Percentiles rank a stretch among this genome's conserved stretches.
Conservation (phyloP, 2,329 filamentous ascomycete genomes). For the Monosporascus sp. region DNA sequence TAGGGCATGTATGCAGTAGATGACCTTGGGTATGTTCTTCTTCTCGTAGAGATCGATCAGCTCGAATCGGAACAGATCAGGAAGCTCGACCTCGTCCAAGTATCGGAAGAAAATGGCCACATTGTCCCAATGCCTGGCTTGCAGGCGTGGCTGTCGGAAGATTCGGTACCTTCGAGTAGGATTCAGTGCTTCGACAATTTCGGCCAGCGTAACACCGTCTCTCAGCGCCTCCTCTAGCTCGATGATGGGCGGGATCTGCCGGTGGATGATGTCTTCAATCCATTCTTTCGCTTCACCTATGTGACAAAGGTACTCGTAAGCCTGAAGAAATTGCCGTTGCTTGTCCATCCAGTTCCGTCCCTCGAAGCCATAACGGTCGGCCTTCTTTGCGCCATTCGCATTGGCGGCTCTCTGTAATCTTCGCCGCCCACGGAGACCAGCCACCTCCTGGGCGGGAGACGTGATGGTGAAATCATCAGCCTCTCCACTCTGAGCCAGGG, state of each 20-base stretch:
- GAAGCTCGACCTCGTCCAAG: slow-evolving; percentile 83
- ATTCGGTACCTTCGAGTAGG: slow-evolving; percentile 73
- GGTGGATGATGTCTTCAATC: slow-evolving; percentile 61
- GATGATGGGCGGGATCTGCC: slow-evolving; percentile 77
- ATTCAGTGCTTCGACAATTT: slow-evolving; percentile 85
- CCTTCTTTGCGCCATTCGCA: slow-evolving; percentile 39
- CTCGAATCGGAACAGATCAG: slow-evolving; percentile 94
- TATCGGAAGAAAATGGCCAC: slow-evolving; percentile 95
- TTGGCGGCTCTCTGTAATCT: slow-evolving; percentile 70
- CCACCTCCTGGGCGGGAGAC: slow-evolving; percentile 75
- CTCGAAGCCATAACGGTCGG: slow-evolving; percentile 64
- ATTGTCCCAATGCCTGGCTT: slow-evolving; percentile 96
- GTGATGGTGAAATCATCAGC: slow-evolving; percentile 78
- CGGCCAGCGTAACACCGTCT: slow-evolving; percentile 89
- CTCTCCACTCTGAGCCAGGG: slow-evolving; percentile 68
- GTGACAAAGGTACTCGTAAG: slow-evolving; percentile 97
- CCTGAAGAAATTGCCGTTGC: slow-evolving; percentile 90
- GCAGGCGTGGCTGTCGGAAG: slow-evolving; percentile 77
- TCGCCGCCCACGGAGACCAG: slow-evolving; percentile 78
- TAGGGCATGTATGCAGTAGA: slow-evolving; percentile 95
- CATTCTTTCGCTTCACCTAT: slow-evolving; percentile 99
- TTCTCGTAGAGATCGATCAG: slow-evolving; percentile 98
- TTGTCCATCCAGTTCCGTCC: slow-evolving; percentile 98
- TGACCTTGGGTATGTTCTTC: slow-evolving; percentile 99
- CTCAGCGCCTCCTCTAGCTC: slow-evolving; percentile 88